A percentile compares a stretch with the other conserved stretches of the same genome.
These are phyloP conservation scores for Yarrowia sp. DNA, from an alignment of 805 yeast genomes.

Conservation along the genomic window DNA sequence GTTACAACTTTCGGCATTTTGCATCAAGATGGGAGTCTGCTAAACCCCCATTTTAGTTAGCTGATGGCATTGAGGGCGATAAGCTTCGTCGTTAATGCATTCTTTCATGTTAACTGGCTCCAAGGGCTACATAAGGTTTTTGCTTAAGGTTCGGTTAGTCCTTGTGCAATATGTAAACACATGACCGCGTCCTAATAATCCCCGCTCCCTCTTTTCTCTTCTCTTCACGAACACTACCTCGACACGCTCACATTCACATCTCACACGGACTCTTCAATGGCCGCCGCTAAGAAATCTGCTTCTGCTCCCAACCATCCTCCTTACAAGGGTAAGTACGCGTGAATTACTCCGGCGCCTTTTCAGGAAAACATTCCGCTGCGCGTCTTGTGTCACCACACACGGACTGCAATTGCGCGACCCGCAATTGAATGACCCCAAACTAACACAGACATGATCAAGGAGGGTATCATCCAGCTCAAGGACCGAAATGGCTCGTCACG, in stretches of 20 bases:
- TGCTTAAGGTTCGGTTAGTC: slow-evolving; percentile 1
- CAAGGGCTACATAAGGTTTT: slow-evolving; percentile 15
- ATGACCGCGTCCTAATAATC: slow-evolving; percentile 25
- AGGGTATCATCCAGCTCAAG: slow-evolving; percentile 66
- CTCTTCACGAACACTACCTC: slow-evolving; percentile 7
- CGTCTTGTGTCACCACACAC: background rate
- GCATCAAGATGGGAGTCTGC: slow-evolving; percentile 1
- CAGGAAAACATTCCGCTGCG: background rate
- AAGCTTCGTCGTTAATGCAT: slow-evolving; percentile 25
- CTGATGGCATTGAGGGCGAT: slow-evolving; percentile 17
- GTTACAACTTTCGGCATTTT: background rate
- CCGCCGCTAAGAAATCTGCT: slow-evolving; percentile 26
- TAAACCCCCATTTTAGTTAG: slow-evolving; percentile 19
- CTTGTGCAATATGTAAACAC: slow-evolving; percentile 19
- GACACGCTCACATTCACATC: background rate
- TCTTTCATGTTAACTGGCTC: slow-evolving; percentile 22
- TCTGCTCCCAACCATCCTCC: slow-evolving; percentile 36
- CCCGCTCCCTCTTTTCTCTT: slow-evolving; percentile 21
- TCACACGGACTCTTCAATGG: slow-evolving; percentile 21
- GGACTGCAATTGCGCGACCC: background rate
- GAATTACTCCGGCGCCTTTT: background rate
- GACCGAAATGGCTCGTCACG: slow-evolving; percentile 79
- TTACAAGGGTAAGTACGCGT: slow-evolving; percentile 39
- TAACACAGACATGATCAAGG: slow-evolving; percentile 54
- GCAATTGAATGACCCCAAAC: slow-evolving; percentile 29